Percentiles rank a stretch among this genome's conserved stretches.
Evolutionary conservation across 2,329 filamentous ascomycete genomes (phyloP).

Genomic region (Talaromyces amestolkiae): DNA sequence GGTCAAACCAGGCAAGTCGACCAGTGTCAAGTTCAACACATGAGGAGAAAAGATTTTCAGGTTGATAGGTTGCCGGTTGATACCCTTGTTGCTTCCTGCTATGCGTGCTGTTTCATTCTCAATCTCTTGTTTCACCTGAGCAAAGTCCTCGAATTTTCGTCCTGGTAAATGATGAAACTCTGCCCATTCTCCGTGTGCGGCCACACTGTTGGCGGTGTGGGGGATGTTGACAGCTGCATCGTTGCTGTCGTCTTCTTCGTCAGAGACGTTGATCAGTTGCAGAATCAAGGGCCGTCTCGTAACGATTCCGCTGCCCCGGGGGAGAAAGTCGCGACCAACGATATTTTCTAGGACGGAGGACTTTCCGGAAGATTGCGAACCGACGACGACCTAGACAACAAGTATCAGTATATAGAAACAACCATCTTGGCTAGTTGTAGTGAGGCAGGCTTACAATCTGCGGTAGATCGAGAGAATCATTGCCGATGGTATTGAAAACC

Average conservation of each 20-base stretch:
- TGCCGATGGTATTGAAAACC: constrained; percentile 99
- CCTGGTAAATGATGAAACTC: constrained; percentile 96
- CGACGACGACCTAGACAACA: constrained; percentile 78
- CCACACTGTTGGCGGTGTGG: constrained; percentile 74
- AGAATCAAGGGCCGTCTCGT: constrained; percentile 91
- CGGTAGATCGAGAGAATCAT: constrained; percentile 92
- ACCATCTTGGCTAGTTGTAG: background rate
- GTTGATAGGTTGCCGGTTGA: constrained; percentile 96
- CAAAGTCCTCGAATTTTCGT: constrained; percentile 85
- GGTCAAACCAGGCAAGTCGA: constrained; percentile 92
- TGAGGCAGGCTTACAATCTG: constrained; percentile 74
- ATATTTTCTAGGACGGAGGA: constrained; percentile 99
- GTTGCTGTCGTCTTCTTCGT: constrained; percentile 66
- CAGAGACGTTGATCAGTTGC: constrained; percentile 94
- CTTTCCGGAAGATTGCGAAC: constrained; percentile 97
- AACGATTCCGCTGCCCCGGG: constrained; percentile 93
- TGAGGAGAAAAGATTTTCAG: constrained; percentile 97
- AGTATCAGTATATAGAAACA: constrained; percentile 8
- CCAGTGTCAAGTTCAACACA: constrained; percentile 91
- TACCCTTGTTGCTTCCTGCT: constrained; percentile 95
- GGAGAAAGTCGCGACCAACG: constrained; percentile 94
- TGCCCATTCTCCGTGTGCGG: constrained; percentile 72
- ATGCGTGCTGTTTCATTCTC: constrained; percentile 95
- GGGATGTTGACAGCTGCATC: constrained; percentile 65
- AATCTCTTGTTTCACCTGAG: constrained; percentile 91